Percentiles rank a stretch among this genome's conserved stretches.
These are phyloP conservation scores for Xanthoparmelia taractica DNA, from an alignment of 495 filamentous ascomycete species.

Conservation along the genomic window DNA sequence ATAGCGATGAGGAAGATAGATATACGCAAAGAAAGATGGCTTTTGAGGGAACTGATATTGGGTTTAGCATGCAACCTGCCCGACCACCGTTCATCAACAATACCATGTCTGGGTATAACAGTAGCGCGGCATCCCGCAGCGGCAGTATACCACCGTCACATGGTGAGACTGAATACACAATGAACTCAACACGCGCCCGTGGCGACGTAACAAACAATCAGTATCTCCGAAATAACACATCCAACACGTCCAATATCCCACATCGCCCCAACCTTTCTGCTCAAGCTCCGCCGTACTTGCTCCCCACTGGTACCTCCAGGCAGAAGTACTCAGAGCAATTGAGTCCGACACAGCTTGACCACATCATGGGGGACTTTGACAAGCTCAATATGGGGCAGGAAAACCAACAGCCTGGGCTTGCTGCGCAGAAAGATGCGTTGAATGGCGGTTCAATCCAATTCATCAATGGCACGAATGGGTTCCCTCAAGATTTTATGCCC, in stretches of 20 bases:
- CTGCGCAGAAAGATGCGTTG: conserved; percentile 8
- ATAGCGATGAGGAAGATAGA: conserved; percentile 25
- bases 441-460: conserved; percentile 1
- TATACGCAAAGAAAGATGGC: conserved; percentile 15
- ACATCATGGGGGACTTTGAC: conserved; percentile 19
- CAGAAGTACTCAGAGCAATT: conserved; percentile 12
- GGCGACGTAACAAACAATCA: conserved; percentile 16
- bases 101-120: conserved; percentile 27
- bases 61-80: conserved; percentile 14
- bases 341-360: conserved; percentile 17
- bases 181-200: conserved; percentile 17
- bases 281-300: conserved; percentile 14
- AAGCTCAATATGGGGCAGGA: conserved; percentile 21
- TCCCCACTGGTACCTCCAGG: conserved; percentile 3
- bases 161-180: conserved; percentile 27
- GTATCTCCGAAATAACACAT: conserved; percentile 12
- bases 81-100: conserved; percentile 20
- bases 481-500: conserved; percentile 9
- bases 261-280: conserved; percentile 21
- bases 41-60: conserved; percentile 19
- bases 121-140: conserved; percentile 31
- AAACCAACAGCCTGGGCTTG: conserved; percentile 14
- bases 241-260: conserved; percentile 3
- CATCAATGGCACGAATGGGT: conserved; percentile 6
- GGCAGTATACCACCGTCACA: conserved; percentile 37